A percentile compares a stretch with the other conserved stretches of the same genome.
phyloP scores from a whole-genome alignment of 2,329 filamentous ascomycete genomes.

The Allantophomopsis lycopodina region DNA sequence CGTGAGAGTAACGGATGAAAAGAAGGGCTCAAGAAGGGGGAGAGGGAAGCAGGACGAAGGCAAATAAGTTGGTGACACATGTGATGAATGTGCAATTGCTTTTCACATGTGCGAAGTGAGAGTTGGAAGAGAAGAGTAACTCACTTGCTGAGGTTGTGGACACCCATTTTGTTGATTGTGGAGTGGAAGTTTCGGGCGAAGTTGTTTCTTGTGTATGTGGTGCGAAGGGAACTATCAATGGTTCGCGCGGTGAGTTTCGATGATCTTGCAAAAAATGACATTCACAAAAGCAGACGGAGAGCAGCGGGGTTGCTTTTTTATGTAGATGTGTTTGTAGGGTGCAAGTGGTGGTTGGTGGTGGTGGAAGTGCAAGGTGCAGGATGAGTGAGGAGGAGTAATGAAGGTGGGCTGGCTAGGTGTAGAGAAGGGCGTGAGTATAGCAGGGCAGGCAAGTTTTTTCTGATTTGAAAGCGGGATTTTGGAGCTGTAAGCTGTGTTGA shows the following conservation, averaged over 20 bases:
- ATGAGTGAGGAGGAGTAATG: too few species aligned
- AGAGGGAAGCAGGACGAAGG: too few species aligned
- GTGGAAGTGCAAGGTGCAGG: background rate
- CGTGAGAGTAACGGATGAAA: too few species aligned
- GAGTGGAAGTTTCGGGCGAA: constrained; percentile 19
- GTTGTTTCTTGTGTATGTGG: constrained; percentile 1
- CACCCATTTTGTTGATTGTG: constrained; percentile 26
- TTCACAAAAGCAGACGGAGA: background rate
- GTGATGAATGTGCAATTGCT: too few species aligned
- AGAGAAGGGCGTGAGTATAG: background rate
- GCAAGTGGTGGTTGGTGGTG: background rate
- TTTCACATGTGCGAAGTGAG: too few species aligned
- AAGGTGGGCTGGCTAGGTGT: background rate
- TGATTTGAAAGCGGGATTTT: too few species aligned
- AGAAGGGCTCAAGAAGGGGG: too few species aligned
- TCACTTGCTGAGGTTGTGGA: constrained; percentile 28
- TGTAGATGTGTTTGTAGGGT: too few species aligned
- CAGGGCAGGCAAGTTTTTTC: too few species aligned
- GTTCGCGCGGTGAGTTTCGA: background rate
- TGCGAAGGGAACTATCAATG: background rate
- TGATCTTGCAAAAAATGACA: background rate
- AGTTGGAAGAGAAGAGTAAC: constrained; percentile 4
- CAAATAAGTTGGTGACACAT: background rate
- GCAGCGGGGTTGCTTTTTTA: too few species aligned
- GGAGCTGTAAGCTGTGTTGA: too few species aligned